These are phyloP conservation scores for Aurantiochytrium sp. DNA, from an alignment of 108 stramenopile species.

Conservation along the genomic window DNA sequence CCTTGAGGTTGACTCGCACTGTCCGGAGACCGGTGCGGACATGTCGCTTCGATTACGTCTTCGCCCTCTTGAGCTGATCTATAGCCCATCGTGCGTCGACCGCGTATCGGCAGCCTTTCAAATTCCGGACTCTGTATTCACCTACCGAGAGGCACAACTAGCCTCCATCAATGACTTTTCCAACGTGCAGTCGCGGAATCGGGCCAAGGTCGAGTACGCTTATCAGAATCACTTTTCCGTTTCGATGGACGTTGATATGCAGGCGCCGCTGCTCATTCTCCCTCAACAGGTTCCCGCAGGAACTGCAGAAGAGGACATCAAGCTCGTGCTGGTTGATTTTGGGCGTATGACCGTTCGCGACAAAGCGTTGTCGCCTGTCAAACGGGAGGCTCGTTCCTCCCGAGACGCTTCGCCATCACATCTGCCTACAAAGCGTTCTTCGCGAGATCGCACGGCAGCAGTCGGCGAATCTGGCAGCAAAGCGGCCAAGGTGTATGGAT, in stretches of 20 bases:
- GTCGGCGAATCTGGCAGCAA: not conserved
- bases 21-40: not conserved
- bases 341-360: not conserved
- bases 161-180: not conserved
- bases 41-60: not conserved
- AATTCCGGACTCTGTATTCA: not conserved
- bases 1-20: not conserved
- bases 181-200: not conserved
- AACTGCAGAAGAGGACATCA: not conserved
- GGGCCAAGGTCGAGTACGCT: not conserved
- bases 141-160: not conserved
- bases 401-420: not conserved
- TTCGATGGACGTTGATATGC: conserved; percentile 11
- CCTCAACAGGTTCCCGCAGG: not conserved
- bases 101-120: not conserved
- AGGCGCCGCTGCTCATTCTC: not conserved
- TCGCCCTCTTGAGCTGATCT: not conserved
- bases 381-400: not conserved
- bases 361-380: not conserved
- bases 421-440: not conserved
- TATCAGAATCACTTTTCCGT: conserved; percentile 9
- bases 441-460: not conserved
- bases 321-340: not conserved
- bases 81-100: not conserved
- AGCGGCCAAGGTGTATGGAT: no score